These are phyloP conservation scores for Rutidosis leptorrhynchoides DNA, from an alignment of 129 eudicot species.

Conservation along the genomic window DNA sequence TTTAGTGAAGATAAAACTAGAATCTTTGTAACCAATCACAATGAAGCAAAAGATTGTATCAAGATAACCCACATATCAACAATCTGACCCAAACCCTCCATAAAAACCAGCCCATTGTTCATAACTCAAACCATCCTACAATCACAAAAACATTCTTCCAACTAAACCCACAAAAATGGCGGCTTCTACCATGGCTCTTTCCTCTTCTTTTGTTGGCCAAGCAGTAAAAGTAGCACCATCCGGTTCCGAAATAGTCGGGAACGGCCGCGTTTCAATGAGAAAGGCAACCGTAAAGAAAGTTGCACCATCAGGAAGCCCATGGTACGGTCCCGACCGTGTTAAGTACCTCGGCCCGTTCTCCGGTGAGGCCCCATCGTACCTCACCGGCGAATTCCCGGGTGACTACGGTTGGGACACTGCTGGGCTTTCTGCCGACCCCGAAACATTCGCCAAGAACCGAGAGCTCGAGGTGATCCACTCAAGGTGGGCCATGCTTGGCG, in stretches of 20 bases:
- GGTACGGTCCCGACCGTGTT: constrained; percentile 46
- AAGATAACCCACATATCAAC: constrained; percentile 33
- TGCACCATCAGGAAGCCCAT: constrained; percentile 40
- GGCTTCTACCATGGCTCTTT: constrained; percentile 42
- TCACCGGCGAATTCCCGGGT: constrained; percentile 39
- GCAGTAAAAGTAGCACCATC: constrained; percentile 33
- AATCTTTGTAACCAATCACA: constrained; percentile 32
- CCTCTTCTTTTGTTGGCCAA: constrained; percentile 35
- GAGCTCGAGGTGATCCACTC: constrained; percentile 43
- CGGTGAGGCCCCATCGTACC: constrained; percentile 41
- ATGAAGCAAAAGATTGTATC: constrained; percentile 28
- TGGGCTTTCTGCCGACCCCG: constrained; percentile 39
- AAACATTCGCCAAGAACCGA: constrained; percentile 42
- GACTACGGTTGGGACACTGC: constrained; percentile 49
- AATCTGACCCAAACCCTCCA: constrained; percentile 19
- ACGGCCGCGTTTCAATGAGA: constrained; percentile 34
- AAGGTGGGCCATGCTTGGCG: constrained; percentile 66
- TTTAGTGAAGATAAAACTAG: constrained; percentile 11
- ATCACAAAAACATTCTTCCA: constrained; percentile 1
- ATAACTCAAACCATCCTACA: constrained; percentile 15
- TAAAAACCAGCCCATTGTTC: constrained; percentile 24
- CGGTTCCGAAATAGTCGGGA: constrained; percentile 27
- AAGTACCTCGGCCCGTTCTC: constrained; percentile 43
- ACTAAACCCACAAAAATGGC: constrained; percentile 32
- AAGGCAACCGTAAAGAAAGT: constrained; percentile 26